Percentiles rank a stretch among this genome's conserved stretches.
phyloP scores from a whole-genome alignment of 129 eudicot genomes.

The Smallanthus sonchifolius region DNA sequence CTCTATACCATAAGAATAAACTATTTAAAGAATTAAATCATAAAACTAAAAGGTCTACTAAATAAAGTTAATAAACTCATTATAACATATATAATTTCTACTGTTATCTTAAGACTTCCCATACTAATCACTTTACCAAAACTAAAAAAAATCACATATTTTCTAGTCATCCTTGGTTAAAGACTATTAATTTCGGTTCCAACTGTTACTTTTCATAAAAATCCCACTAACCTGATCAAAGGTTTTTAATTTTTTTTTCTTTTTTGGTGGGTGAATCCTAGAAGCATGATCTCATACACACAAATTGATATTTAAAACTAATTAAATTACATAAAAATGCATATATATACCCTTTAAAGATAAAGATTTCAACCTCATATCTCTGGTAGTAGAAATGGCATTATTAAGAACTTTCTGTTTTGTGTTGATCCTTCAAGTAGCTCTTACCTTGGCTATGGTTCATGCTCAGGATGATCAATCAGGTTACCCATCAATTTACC shows the following conservation, averaged over 20 bases:
- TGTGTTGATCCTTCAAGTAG: background rate
- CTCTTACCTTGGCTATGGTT: background rate
- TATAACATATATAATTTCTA: no score
- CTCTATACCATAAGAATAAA: background rate
- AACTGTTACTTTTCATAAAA: background rate
- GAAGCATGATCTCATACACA: background rate
- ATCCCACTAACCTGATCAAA: background rate
- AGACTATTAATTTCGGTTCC: background rate
- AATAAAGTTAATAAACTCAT: background rate
- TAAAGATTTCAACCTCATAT: background rate
- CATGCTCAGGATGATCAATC: constrained; percentile 1
- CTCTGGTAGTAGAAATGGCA: background rate
- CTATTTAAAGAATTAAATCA: background rate
- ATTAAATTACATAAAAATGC: background rate
- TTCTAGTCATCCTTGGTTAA: background rate
- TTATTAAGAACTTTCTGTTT: background rate
- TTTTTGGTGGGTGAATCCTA: background rate
- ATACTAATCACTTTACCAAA: no score
- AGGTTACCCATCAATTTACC: background rate
- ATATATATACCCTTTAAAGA: background rate
- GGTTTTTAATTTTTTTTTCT: background rate
- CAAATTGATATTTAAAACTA: background rate
- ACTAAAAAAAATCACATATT: no score
- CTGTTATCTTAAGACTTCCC: background rate
- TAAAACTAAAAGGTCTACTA: background rate